These are phyloP conservation scores for Eucalyptus lansdowneana DNA, from an alignment of 345 rosid genomes.

Conservation along the genomic window DNA sequence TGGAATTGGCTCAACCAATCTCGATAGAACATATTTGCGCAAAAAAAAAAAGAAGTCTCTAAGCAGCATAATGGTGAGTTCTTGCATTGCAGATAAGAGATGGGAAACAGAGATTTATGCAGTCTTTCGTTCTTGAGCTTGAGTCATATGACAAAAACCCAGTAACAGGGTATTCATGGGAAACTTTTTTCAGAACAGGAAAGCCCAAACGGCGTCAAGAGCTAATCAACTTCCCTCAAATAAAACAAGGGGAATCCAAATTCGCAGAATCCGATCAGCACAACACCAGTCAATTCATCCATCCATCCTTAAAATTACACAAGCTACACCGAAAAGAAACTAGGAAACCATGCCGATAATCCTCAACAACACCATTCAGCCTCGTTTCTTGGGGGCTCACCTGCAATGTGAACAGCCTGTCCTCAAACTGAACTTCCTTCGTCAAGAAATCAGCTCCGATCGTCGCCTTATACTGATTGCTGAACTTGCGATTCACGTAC, in stretches of 20 bases:
- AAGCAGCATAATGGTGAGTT: not conserved
- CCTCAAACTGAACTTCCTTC: slow-evolving; percentile 36
- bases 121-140: not conserved
- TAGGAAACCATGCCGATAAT: not conserved
- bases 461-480: slow-evolving; percentile 35
- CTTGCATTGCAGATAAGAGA: not conserved
- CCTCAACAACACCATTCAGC: not conserved
- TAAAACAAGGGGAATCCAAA: not conserved
- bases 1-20: not conserved
- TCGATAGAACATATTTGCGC: not conserved
- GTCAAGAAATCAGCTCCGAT: slow-evolving; percentile 37
- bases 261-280: not conserved
- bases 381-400: not conserved
- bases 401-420: slow-evolving; percentile 37
- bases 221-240: not conserved
- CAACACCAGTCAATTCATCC: not conserved
- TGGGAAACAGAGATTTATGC: not conserved
- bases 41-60: not conserved
- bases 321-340: not conserved
- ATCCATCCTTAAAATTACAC: not conserved
- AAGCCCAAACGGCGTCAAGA: not conserved
- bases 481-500: slow-evolving; percentile 35
- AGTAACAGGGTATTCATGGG: not conserved
- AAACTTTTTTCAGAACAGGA: not conserved
- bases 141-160: not conserved